These are phyloP conservation scores for Pharus latifolius DNA, from an alignment of 176 grass and related monocot genomes.

Conservation along the genomic window DNA sequence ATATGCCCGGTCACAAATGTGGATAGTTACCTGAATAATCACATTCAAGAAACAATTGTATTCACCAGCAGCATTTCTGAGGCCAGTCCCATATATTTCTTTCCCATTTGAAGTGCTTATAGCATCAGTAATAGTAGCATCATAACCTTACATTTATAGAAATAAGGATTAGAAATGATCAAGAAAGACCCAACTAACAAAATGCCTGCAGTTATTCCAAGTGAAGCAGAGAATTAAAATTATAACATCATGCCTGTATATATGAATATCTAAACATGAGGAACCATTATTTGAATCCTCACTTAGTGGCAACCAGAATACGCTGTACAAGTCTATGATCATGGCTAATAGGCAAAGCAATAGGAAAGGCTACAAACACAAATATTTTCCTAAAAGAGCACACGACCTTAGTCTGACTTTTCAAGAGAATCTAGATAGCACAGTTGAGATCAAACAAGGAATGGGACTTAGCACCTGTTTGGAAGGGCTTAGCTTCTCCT, in stretches of 20 bases:
- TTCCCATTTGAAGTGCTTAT: slow-evolving; percentile 34
- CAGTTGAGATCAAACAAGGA: too few relatives aligned
- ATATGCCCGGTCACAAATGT: neutral
- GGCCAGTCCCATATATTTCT: slow-evolving; percentile 62
- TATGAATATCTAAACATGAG: neutral
- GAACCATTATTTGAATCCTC: neutral
- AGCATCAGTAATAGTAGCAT: slow-evolving; percentile 21
- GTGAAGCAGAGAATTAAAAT: neutral
- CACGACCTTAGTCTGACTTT: neutral
- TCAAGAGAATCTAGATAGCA: too few relatives aligned
- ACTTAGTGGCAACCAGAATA: neutral
- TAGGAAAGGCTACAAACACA: neutral
- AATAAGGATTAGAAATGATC: neutral
- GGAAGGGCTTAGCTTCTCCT: too few relatives aligned
- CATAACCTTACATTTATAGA: slow-evolving; percentile 25
- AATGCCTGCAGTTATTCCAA: neutral
- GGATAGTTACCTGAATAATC: slow-evolving; percentile 81
- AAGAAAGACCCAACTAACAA: neutral
- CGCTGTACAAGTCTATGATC: neutral
- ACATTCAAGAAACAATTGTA: slow-evolving; percentile 99
- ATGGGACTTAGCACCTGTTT: too few relatives aligned
- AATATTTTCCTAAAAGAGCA: neutral
- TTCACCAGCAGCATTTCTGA: slow-evolving; percentile 94
- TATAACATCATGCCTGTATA: neutral
- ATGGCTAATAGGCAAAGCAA: neutral